phyloP scores from a whole-genome alignment of 2,329 filamentous ascomycete species.

The Ascochyta lentis region DNA sequence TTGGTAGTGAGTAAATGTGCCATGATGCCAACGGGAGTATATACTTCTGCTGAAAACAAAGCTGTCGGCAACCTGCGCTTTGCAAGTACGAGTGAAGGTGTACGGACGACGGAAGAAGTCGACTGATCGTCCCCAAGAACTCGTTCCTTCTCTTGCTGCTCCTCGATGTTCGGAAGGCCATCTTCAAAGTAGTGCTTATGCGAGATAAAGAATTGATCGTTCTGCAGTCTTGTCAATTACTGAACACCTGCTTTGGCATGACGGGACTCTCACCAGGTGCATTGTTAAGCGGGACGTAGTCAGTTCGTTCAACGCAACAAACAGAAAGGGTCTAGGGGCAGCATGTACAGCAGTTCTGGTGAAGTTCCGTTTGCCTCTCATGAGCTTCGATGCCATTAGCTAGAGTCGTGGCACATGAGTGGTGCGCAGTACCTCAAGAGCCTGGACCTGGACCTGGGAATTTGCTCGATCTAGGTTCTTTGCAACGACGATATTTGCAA shows the following conservation, averaged over 20 bases:
- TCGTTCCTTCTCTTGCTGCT: slow-evolving; percentile 45
- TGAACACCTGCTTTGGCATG: slow-evolving; percentile 48
- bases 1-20: slow-evolving; percentile 3
- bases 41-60: slow-evolving; percentile 56
- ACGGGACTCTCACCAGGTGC: slow-evolving; percentile 48
- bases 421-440: slow-evolving; percentile 57
- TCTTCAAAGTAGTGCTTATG: slow-evolving; percentile 79
- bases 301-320: slow-evolving; percentile 73
- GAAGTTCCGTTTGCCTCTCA: slow-evolving; percentile 79
- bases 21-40: slow-evolving; percentile 10
- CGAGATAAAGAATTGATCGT: slow-evolving; percentile 86
- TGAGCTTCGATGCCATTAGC: slow-evolving; percentile 63
- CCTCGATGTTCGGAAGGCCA: slow-evolving; percentile 77
- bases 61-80: slow-evolving; percentile 30
- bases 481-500: slow-evolving; percentile 84
- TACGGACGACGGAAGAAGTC: slow-evolving; percentile 48
- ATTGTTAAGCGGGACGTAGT: slow-evolving; percentile 46
- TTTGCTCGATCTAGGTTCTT: slow-evolving; percentile 77
- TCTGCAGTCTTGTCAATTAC: slow-evolving; percentile 60
- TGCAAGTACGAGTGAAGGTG: slow-evolving; percentile 23
- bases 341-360: slow-evolving; percentile 75
- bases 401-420: neutral
- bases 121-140: slow-evolving; percentile 40
- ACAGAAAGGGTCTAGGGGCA: slow-evolving; percentile 79
- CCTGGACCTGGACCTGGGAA: slow-evolving; percentile 83